Conservation (phyloP, 2,329 filamentous ascomycete genomes). For the Ophiobolus disseminans region DNA sequence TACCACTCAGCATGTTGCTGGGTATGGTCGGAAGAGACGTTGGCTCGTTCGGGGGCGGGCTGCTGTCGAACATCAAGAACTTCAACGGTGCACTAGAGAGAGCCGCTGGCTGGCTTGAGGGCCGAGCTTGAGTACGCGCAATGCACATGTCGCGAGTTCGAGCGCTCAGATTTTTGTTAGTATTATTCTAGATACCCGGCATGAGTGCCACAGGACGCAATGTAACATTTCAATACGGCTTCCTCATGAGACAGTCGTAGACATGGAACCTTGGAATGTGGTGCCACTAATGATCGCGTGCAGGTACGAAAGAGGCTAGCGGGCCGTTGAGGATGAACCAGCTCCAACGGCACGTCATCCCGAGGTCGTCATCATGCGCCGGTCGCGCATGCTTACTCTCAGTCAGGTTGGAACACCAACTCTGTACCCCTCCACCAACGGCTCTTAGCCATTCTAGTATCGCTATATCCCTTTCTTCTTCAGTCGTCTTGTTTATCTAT, state of each 20-base stretch:
- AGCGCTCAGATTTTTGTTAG: too few relatives aligned
- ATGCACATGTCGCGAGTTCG: not conserved
- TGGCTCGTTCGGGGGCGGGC: constrained; percentile 39
- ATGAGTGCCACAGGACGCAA: too few relatives aligned
- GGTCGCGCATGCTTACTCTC: not conserved
- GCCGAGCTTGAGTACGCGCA: constrained; percentile 28
- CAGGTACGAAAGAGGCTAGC: not conserved
- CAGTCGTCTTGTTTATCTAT: not conserved
- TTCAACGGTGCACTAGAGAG: constrained; percentile 47
- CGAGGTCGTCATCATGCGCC: constrained; percentile 14
- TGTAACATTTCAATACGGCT: too few relatives aligned
- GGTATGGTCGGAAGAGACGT: constrained; percentile 38
- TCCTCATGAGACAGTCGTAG: too few relatives aligned
- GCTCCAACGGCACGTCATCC: constrained; percentile 1
- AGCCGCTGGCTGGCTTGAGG: constrained; percentile 46
- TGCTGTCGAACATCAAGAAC: constrained; percentile 36
- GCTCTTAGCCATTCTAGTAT: too few relatives aligned
- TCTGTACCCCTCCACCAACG: too few relatives aligned
- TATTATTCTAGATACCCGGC: not conserved
- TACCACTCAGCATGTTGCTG: constrained; percentile 42
- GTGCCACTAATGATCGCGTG: constrained; percentile 8
- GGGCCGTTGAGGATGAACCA: not conserved
- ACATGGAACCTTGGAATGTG: too few relatives aligned
- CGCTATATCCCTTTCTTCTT: too few relatives aligned
- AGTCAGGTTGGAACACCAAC: too few relatives aligned